A percentile compares a stretch with the other conserved stretches of the same genome.
These are phyloP conservation scores for Coemansia sp. DNA, from an alignment of 192 early-diverging fungal species.

Conservation along the genomic window DNA sequence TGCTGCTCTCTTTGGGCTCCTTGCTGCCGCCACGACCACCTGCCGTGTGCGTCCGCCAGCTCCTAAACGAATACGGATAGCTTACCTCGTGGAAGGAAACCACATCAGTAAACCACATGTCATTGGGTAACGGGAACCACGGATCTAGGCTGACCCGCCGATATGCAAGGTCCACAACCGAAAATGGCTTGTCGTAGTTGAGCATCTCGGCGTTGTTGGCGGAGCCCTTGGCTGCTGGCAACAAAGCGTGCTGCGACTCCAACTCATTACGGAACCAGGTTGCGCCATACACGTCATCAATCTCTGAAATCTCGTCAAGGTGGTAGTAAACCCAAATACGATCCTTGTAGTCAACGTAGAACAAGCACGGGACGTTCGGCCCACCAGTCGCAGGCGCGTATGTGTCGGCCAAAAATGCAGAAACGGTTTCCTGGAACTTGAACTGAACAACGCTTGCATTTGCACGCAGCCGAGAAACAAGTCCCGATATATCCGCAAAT, in stretches of 20 bases:
- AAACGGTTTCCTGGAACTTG: constrained; percentile 56
- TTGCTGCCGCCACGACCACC: not conserved
- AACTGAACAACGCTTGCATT: constrained; percentile 54
- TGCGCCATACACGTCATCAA: constrained; percentile 55
- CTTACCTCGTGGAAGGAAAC: constrained; percentile 8
- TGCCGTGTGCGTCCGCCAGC: constrained; percentile 27
- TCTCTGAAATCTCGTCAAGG: constrained; percentile 50
- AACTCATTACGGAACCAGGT: constrained; percentile 47
- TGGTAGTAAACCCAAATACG: constrained; percentile 57
- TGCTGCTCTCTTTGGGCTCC: not conserved
- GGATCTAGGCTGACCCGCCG: constrained; percentile 51
- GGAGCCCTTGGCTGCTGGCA: constrained; percentile 16
- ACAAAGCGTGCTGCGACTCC: not conserved
- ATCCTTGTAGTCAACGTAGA: constrained; percentile 56
- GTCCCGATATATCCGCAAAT: constrained; percentile 34
- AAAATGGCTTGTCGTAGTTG: constrained; percentile 49
- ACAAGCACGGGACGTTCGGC: constrained; percentile 54
- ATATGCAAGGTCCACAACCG: constrained; percentile 46
- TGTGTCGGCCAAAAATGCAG: constrained; percentile 49
- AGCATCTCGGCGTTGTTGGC: constrained; percentile 17
- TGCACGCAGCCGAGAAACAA: constrained; percentile 42
- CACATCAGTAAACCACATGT: constrained; percentile 18
- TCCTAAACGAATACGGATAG: constrained; percentile 48
- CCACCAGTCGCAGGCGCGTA: constrained; percentile 53
- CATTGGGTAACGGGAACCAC: constrained; percentile 39